These are phyloP conservation scores for Xylariaceae sp. DNA, from an alignment of 2,329 filamentous ascomycete species.

Conservation along the genomic window DNA sequence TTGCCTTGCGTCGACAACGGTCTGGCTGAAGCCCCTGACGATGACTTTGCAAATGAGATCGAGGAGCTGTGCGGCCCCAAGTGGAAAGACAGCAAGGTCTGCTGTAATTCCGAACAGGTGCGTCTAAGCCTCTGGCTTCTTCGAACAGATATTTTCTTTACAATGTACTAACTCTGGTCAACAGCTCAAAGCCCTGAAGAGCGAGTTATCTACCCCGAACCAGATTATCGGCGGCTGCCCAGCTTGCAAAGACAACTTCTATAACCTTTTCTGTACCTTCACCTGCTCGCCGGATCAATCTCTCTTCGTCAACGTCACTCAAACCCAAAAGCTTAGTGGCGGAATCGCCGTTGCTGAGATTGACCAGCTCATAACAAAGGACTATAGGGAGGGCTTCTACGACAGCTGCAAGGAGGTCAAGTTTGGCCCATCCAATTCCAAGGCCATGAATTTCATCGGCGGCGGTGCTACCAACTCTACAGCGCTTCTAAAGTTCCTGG, in stretches of 20 bases:
- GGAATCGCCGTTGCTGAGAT: conserved; percentile 78
- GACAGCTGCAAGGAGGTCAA: conserved; percentile 99
- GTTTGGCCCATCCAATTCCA: conserved; percentile 91
- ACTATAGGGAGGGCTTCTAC: conserved; percentile 88
- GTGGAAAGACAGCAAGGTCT: conserved; percentile 84
- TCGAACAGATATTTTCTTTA: background rate
- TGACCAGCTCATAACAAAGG: conserved; percentile 83
- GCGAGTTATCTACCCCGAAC: conserved; percentile 85
- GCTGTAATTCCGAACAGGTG: conserved; percentile 82
- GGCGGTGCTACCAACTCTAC: conserved; percentile 91
- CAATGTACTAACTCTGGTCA: conserved; percentile 21
- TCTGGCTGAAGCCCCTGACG: conserved; percentile 74
- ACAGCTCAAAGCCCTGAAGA: conserved; percentile 78
- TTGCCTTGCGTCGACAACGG: conserved; percentile 94
- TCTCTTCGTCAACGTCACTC: conserved; percentile 90
- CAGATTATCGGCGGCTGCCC: conserved; percentile 92
- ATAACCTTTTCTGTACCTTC: conserved; percentile 97
- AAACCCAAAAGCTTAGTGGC: conserved; percentile 65
- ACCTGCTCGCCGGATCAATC: conserved; percentile 98
- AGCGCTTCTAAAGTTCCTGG: conserved; percentile 87
- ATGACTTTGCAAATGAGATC: conserved; percentile 75
- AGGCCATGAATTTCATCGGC: conserved; percentile 94
- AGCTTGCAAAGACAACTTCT: conserved; percentile 98
- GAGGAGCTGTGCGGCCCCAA: conserved; percentile 85
- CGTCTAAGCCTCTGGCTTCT: conserved; percentile 17